Evolutionary conservation across 2,329 filamentous ascomycete genomes (phyloP), one percentile per base, ranked within the genome.

Genomic region (Cercospora janseana): DNA sequence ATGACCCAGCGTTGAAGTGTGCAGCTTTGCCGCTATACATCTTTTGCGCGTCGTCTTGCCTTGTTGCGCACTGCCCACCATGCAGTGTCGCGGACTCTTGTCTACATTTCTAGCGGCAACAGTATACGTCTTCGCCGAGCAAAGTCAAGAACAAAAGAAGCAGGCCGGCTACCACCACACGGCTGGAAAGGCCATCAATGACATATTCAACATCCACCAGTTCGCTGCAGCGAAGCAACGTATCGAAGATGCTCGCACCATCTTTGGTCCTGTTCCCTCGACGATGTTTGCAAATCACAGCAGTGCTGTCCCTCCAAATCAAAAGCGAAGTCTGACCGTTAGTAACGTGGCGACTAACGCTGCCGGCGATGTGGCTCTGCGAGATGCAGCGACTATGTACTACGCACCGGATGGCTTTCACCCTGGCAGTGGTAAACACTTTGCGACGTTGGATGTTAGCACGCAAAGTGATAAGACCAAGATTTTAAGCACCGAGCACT

Each of bases 281-380:
- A 37, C 44, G n/a, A 4, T 46, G 1, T 46, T 46, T 27, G 0
- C 24, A 12, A 28, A 46, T 10, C 13, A 37, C 21, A 46, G 32
- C 44, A 46, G 44, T 15, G 7, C 15, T 12, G 10, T 9, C 6
- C 13, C 4, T 8, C 21, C 7, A 16, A 26, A 35, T 10, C 20
- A 20, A 12, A 46, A 46, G 5, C 44, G 44, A 13, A 46, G 15
- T 20, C 31, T 46, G 18, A 46, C 21, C 13, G 16, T 46, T 20
- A 13, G 44, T 5, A 27, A 46, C n/a, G 10, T 10, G 10, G 23
- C 24, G 8, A 27, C 44, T 10, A 38, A 46, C 16, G 29, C 24
- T 5, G 28, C 46, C 2, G 46, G 46, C 2, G 34, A 42, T 32
- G 35, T 49, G 26, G 46, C 46, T 23, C 26, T 51, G 12, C 48